A percentile compares a stretch with the other conserved stretches of the same genome.
phyloP scores from a whole-genome alignment of 2,329 filamentous ascomycete genomes.

The Arthroderma uncinatum region DNA sequence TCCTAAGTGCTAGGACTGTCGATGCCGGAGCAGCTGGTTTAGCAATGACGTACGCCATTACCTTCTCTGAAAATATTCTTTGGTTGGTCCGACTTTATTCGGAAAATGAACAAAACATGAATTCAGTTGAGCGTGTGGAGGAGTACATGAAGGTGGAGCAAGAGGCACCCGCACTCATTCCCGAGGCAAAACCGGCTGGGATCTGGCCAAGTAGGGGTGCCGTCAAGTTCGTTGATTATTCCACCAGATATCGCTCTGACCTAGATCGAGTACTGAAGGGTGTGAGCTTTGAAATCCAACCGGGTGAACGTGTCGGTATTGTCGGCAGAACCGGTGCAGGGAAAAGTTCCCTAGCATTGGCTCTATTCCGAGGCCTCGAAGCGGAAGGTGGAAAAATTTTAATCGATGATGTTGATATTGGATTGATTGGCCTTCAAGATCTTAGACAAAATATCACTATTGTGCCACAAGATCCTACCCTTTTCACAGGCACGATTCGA shows the following conservation, averaged over 20 bases:
- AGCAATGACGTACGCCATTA: slow-evolving; percentile 89
- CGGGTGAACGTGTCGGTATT: slow-evolving; percentile 87
- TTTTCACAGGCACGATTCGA: slow-evolving; percentile 85
- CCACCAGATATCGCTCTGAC: slow-evolving; percentile 76
- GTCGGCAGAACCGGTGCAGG: slow-evolving; percentile 92
- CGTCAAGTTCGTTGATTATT: slow-evolving; percentile 81
- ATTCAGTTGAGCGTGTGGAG: slow-evolving; percentile 92
- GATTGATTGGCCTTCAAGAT: slow-evolving; percentile 81
- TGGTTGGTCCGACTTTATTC: slow-evolving; percentile 94
- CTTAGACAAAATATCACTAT: slow-evolving; percentile 91
- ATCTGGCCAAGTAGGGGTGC: slow-evolving; percentile 79
- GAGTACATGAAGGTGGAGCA: slow-evolving; percentile 96
- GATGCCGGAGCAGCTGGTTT: slow-evolving; percentile 88
- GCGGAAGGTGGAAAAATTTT: slow-evolving; percentile 80
- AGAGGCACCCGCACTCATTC: slow-evolving; percentile 67
- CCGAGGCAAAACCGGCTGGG: slow-evolving; percentile 62
- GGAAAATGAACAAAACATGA: slow-evolving; percentile 98
- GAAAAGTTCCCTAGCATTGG: slow-evolving; percentile 88
- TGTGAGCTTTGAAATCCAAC: slow-evolving; percentile 73
- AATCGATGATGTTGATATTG: slow-evolving; percentile 85
- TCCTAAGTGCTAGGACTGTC: slow-evolving; percentile 68
- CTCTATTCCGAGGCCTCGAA: slow-evolving; percentile 86
- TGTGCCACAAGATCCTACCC: slow-evolving; percentile 85
- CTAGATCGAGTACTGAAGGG: slow-evolving; percentile 76
- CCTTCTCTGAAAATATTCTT: slow-evolving; percentile 90